These are phyloP conservation scores for Fusarium abutilonis DNA, from an alignment of 2,329 filamentous ascomycete genomes.

Conservation along the genomic window DNA sequence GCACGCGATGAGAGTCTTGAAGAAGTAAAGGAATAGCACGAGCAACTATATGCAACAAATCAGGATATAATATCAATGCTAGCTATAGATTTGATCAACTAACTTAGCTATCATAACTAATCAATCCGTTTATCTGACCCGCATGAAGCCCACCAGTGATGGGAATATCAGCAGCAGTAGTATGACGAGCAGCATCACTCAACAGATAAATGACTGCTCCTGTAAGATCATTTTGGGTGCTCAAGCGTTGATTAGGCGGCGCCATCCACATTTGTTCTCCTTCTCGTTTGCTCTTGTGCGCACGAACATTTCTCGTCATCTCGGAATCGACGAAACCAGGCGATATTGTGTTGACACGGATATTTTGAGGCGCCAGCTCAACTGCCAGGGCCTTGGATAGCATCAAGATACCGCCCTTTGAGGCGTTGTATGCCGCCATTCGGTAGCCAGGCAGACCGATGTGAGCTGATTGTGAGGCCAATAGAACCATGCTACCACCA, in stretches of 20 bases:
- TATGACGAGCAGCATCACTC: constrained; percentile 56
- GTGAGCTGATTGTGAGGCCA: constrained; percentile 41
- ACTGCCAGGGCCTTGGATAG: constrained; percentile 53
- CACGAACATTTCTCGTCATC: constrained; percentile 49
- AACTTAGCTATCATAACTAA: constrained; percentile 46
- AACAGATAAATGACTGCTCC: constrained; percentile 56
- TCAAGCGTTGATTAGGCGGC: constrained; percentile 53
- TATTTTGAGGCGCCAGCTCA: constrained; percentile 51
- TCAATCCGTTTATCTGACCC: constrained; percentile 51
- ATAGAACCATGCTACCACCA: constrained; percentile 52
- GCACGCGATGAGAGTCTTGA: no score
- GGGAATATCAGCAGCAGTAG: constrained; percentile 56
- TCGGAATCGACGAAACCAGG: constrained; percentile 53
- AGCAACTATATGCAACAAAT: background rate
- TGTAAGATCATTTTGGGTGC: constrained; percentile 55
- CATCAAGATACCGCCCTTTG: constrained; percentile 55
- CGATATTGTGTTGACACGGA: constrained; percentile 53
- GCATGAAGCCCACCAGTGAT: constrained; percentile 57
- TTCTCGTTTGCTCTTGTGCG: constrained; percentile 47
- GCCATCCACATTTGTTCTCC: constrained; percentile 52
- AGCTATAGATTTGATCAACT: no score
- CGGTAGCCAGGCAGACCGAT: constrained; percentile 38
- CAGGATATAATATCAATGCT: background rate
- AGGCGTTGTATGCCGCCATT: constrained; percentile 55
- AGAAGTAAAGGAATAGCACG: no score